Evolutionary conservation across 768 basidiomycete genomes (phyloP), one percentile per base, ranked within the genome.

Genomic region (Leccinum fibrillosum): DNA sequence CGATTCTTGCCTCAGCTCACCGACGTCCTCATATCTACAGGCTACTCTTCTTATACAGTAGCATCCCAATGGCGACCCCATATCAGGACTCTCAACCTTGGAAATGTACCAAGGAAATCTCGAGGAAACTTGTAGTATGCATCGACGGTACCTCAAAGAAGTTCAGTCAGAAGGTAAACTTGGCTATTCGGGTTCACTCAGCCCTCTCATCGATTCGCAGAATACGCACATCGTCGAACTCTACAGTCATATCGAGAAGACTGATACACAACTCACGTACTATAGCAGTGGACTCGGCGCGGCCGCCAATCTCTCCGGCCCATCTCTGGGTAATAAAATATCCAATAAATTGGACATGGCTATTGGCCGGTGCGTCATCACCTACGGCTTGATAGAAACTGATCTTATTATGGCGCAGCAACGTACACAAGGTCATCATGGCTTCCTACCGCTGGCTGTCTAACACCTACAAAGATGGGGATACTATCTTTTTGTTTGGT

Each of bases 261-360:
- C 58, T 44, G 62, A 69, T 1, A 49, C 54, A 0, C 77, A 78
- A 45, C 66, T 74, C 37, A 74, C 76, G 7, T 78, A 77, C 54
- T 78, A 78, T 56, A 74, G 72, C 54, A 78, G 77, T 35, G 77
- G 77, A 6, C 72, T 78, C n/a, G 77, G 77, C 3, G 60, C 77
- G 4, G 70, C 66, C 55, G 73, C 71, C n/a, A 67, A 64, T 44
- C 64, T 68, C 4, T 55, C 58, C 6, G 56, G 60, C 4, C 54
- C 52, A 32, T 72, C 66, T 21, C 25, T 55, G 25, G n/a, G 28
- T 21, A 66, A 65, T 55, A 62, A 61, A 1, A 0, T 77, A 2
- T 62, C 55, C n/a, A 65, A 69, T 52, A 53, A 21, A 5, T 52
- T 75, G n/a, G 77, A 78, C 52, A 56, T 49, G 53, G 74, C 69